Evolutionary conservation across 73 alveolate species (phyloP).

Genomic region (Durusdinium trenchii): DNA sequence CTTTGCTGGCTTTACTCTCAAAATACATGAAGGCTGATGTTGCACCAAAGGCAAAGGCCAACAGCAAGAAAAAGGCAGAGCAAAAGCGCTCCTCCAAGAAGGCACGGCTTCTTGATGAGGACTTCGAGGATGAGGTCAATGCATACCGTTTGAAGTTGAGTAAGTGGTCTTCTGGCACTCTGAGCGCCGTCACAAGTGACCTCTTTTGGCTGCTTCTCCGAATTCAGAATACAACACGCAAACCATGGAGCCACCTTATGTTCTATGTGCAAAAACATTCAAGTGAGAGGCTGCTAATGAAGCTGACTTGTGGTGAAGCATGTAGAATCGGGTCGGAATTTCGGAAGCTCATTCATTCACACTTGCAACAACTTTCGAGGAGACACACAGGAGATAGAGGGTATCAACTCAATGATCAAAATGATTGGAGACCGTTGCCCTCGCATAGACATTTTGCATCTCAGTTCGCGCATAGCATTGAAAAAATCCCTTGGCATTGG

Average conservation of each 20-base stretch:
- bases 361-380: not conserved
- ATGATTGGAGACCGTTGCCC: slow-evolving; percentile 17
- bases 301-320: not conserved
- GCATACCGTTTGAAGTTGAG: not conserved
- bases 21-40: slow-evolving; percentile 8
- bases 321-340: not conserved
- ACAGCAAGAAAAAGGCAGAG: too few relatives aligned
- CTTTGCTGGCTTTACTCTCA: not conserved
- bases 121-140: not conserved
- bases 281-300: not conserved
- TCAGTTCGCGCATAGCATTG: not conserved
- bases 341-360: not conserved
- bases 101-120: too few relatives aligned
- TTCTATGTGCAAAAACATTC: not conserved
- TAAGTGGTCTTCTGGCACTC: not conserved
- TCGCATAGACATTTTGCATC: not conserved
- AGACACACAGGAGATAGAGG: slow-evolving; percentile 14
- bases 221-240: not conserved
- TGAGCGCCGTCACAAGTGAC: not conserved
- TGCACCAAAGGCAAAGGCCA: too few relatives aligned
- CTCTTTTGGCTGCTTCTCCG: slow-evolving; percentile 23
- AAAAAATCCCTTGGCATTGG: not conserved
- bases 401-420: not conserved
- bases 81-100: too few relatives aligned
- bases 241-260: not conserved